Conservation (phyloP, 1,284 basidiomycete genomes). For the Pholiota adiposa region DNA sequence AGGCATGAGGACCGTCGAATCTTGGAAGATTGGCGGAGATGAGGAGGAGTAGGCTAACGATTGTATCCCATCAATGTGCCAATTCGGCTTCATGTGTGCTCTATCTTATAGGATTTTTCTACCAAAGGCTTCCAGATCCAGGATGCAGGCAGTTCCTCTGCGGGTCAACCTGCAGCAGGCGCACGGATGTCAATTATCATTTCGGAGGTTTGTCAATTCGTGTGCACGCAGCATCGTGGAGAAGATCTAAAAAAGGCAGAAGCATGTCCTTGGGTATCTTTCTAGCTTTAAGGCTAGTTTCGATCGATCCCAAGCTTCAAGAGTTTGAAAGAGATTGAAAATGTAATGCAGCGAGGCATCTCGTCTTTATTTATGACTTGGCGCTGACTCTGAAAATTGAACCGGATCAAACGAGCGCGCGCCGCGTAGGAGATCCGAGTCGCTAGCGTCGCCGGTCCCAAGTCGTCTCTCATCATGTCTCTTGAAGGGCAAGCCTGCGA, state of each 20-base stretch:
- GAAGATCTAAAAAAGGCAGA: slow-evolving; percentile 8
- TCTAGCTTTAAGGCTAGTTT: slow-evolving; percentile 9
- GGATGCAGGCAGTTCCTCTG: not conserved
- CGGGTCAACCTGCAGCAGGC: slow-evolving; percentile 4
- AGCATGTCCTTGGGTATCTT: not conserved
- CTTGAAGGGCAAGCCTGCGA: not conserved
- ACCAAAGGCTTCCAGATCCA: slow-evolving; percentile 1
- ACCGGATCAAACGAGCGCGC: slow-evolving; percentile 18
- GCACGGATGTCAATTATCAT: slow-evolving; percentile 16
- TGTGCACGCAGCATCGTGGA: not conserved
- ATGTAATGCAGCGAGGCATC: slow-evolving; percentile 8
- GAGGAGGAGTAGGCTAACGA: slow-evolving; percentile 5
- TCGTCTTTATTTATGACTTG: slow-evolving; percentile 10
- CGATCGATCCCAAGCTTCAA: slow-evolving; percentile 19
- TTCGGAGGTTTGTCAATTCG: slow-evolving; percentile 22
- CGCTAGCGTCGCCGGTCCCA: not conserved
- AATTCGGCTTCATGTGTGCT: not conserved
- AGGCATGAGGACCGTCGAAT: slow-evolving; percentile 28
- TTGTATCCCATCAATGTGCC: not conserved
- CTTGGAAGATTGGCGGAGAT: slow-evolving; percentile 19
- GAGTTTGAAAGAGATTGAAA: slow-evolving; percentile 9
- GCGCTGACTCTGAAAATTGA: slow-evolving; percentile 12
- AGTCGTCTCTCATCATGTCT: not conserved
- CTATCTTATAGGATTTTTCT: not conserved
- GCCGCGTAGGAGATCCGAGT: slow-evolving; percentile 4